Base-by-base conservation (phyloP, 495 filamentous ascomycete species). In the Penicillium pancosmium region DNA sequence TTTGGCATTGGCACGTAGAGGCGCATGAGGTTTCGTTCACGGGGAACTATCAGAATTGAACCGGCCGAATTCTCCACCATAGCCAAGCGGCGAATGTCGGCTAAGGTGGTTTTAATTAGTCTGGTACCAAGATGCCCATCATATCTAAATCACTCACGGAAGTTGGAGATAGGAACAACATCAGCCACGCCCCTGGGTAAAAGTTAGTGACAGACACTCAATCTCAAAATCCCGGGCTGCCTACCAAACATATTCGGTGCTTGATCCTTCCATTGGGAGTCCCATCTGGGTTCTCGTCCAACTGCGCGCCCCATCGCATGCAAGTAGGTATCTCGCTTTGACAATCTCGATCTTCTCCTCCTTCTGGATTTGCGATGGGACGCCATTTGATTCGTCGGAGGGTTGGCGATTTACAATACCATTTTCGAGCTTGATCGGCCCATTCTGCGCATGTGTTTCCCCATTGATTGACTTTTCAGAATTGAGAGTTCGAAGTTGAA, bases 11-110 rank as follows among this genome's bases (percentile, higher is more conserved):
- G 84, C 50, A 87, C 82, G 64, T 88, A 90, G 3, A 88, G 62
- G 21, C 86, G 79, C 15, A 86, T 82, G n/a, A 86, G 71, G 64
- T 78, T 81, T 56, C 80, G 79, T 54, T 87, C 86, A 46, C 87
- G 78, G 0, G 86, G 87, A 21, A 90, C 83, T 10, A 86, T 66
- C 78, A 89, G 83, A 25, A 89, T 65, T 35, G 76, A 82, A 4
- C 86, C 87, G 5, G 73, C 75, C 3, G 41, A 7, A 18, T 18
- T 44, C n/a, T 44, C 41, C 41, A 44, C 41, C 41, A 44, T 44
- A 18, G 41, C 41, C 16, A 44, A 19, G 41, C 41, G 41, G n/a
- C 41, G 41, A 16, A 44, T 44, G 16, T 44, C 41, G 5, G 41
- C 41, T 44, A 16, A 0, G 16, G 15, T 12, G 5, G 11, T 38